Evolutionary conservation across 352 stramenopile species (phyloP), one percentile per base, ranked within the genome.

Genomic region (Blastocystis sp.): DNA sequence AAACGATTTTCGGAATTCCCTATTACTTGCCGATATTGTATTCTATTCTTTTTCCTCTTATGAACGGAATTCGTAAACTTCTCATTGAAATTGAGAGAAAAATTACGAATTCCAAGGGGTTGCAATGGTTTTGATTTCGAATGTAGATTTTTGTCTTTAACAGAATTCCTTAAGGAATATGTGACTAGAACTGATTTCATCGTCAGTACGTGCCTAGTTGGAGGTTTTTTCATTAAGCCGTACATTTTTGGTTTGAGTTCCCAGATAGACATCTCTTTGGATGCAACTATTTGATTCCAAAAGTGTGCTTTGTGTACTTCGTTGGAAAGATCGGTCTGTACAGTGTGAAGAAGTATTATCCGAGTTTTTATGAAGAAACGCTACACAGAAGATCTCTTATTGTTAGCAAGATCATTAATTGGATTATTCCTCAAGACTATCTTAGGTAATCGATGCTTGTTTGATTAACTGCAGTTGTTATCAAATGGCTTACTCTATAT

Each of bases 371-470:
- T 62, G 70, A 81, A 53, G 70, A 81, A 62, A 3, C 13, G 24
- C n/a, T 66, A 30, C 70, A 81, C 47, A 37, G 18, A 6, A 45
- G 41, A 20, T 81, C 70, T 37, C n/a, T n/a, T 18, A n/a, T 81
- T 20, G 24, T 81, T 37, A 50, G 47, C n/a, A 62, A 63, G 9
- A 37, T 81, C 16, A 63, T 41, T 24, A 81, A 45, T 7, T n/a
- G 47, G 9, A 81, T 81, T 34, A 56, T 81, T n/a, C 70, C 70
- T 37, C 37, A 81, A 34, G 70, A 81, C 34, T 81, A 81, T 26
- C 24, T 81, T 30, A 81, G 65, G 70, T 81, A 39, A 30, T 34
- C 30, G 11, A 30, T 13, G n/a, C 6, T 59, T n/a, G 24, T 1
- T 7, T 20, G 11, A 13, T 81, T 5, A 81, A 18, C 4, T 13